A percentile compares a stretch with the other conserved stretches of the same genome.
phyloP scores from a whole-genome alignment of 176 grass and related monocot species.

The Chloris gayana region DNA sequence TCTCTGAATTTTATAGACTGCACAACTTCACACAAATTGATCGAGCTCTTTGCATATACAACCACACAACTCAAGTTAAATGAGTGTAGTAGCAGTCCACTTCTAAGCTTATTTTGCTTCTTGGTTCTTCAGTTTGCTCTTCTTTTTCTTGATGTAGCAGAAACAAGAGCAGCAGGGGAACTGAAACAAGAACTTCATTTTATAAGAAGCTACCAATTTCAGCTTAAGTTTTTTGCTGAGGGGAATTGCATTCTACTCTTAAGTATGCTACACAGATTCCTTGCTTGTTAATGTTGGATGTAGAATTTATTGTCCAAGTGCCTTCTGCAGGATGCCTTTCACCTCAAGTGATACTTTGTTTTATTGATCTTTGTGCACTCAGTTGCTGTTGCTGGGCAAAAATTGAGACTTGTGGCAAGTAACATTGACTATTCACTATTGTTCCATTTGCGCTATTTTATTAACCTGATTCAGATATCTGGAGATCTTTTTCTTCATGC shows the following conservation, averaged over 20 bases:
- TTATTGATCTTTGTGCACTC: not conserved
- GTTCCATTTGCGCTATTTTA: not conserved
- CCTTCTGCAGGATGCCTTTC: conserved; percentile 10
- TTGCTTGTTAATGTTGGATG: conserved; percentile 4
- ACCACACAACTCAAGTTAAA: not conserved
- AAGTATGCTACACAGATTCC: conserved; percentile 26
- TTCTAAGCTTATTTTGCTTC: conserved; percentile 19
- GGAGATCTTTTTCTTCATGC: not conserved
- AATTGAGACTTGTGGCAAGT: conserved; percentile 3
- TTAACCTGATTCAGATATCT: not conserved
- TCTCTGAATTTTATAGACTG: conserved; percentile 4
- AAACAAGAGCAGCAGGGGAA: conserved; percentile 67
- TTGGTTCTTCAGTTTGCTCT: conserved; percentile 38
- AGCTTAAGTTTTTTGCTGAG: not conserved
- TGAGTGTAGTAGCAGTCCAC: not conserved
- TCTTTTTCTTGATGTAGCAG: conserved; percentile 56
- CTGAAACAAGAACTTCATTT: conserved; percentile 66
- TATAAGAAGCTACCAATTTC: not conserved
- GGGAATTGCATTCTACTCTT: not conserved
- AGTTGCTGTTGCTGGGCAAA: not conserved
- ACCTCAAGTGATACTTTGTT: conserved; percentile 14
- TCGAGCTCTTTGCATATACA: not conserved
- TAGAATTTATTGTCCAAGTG: conserved; percentile 14
- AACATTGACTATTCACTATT: not conserved
- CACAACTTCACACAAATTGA: conserved; percentile 3